These are phyloP conservation scores for Pilobolus umbonatus DNA, from an alignment of 192 early-diverging fungal species.

Conservation along the genomic window DNA sequence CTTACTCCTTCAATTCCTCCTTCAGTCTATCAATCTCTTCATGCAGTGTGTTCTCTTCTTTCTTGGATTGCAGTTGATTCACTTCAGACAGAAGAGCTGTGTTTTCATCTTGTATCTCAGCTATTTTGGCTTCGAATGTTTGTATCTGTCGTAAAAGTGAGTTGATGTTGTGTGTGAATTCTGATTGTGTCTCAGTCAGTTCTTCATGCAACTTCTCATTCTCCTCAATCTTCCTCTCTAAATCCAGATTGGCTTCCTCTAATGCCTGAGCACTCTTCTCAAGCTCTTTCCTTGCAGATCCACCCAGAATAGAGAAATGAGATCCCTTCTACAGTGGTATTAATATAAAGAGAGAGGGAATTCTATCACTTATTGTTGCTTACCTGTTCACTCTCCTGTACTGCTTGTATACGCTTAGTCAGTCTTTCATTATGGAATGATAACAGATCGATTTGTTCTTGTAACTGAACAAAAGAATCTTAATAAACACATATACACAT, in stretches of 20 bases:
- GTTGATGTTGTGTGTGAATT: slow-evolving; percentile 47
- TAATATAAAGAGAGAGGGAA: neutral
- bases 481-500: neutral
- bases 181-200: slow-evolving; percentile 45
- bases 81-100: neutral
- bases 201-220: slow-evolving; percentile 53
- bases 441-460: slow-evolving; percentile 53
- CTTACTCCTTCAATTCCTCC: slow-evolving; percentile 24
- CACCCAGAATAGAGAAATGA: slow-evolving; percentile 36
- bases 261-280: slow-evolving; percentile 46
- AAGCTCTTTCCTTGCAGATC: slow-evolving; percentile 50
- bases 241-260: slow-evolving; percentile 43
- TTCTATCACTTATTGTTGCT: neutral
- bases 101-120: slow-evolving; percentile 37
- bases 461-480: slow-evolving; percentile 13
- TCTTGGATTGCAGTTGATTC: neutral
- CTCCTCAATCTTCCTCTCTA: slow-evolving; percentile 52
- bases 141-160: slow-evolving; percentile 43
- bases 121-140: slow-evolving; percentile 41
- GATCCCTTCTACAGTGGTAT: slow-evolving; percentile 28
- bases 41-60: slow-evolving; percentile 14
- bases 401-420: slow-evolving; percentile 51
- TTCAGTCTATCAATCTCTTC: slow-evolving; percentile 14
- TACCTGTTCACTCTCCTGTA: slow-evolving; percentile 45
- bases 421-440: slow-evolving; percentile 56